phyloP scores from a whole-genome alignment of 352 stramenopile genomes.

The Phytopythium cucurbitacearum region DNA sequence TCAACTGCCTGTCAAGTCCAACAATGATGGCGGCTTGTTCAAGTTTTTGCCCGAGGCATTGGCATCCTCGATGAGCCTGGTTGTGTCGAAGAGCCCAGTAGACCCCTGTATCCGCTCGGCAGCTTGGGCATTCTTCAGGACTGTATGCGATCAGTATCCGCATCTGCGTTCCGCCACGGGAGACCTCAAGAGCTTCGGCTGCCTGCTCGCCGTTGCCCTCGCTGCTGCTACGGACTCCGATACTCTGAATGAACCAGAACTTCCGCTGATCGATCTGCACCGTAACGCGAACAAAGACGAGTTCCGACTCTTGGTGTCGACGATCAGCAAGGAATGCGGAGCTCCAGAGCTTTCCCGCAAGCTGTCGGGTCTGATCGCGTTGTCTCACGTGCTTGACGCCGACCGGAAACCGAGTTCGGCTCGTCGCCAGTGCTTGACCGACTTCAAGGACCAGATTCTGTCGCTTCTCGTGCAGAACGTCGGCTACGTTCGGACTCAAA shows the following conservation, averaged over 20 bases:
- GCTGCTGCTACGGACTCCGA: constrained; percentile 12
- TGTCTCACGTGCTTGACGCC: constrained; percentile 50
- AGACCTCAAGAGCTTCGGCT: constrained; percentile 46
- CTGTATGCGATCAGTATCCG: constrained; percentile 58
- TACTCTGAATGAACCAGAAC: constrained; percentile 2
- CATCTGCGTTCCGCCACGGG: constrained; percentile 29
- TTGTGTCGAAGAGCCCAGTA: constrained; percentile 15
- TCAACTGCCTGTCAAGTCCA: neutral
- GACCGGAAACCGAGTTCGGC: constrained; percentile 56
- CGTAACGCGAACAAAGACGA: constrained; percentile 66
- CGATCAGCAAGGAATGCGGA: constrained; percentile 48
- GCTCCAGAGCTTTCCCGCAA: constrained; percentile 31
- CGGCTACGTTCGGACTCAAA: constrained; percentile 1
- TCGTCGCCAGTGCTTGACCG: constrained; percentile 42
- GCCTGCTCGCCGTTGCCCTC: constrained; percentile 48
- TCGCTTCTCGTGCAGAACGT: constrained; percentile 45
- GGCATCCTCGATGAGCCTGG: constrained; percentile 37
- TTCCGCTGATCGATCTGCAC: constrained; percentile 39
- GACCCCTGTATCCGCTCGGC: constrained; percentile 12
- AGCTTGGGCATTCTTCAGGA: constrained; percentile 48
- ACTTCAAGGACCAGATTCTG: constrained; percentile 49
- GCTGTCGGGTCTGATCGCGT: constrained; percentile 42
- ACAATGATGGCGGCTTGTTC: neutral
- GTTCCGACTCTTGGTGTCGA: constrained; percentile 57
- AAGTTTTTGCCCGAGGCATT: constrained; percentile 13